These are phyloP conservation scores for Dioscorea zingiberensis DNA, from an alignment of 106 monocot genomes.

Conservation along the genomic window DNA sequence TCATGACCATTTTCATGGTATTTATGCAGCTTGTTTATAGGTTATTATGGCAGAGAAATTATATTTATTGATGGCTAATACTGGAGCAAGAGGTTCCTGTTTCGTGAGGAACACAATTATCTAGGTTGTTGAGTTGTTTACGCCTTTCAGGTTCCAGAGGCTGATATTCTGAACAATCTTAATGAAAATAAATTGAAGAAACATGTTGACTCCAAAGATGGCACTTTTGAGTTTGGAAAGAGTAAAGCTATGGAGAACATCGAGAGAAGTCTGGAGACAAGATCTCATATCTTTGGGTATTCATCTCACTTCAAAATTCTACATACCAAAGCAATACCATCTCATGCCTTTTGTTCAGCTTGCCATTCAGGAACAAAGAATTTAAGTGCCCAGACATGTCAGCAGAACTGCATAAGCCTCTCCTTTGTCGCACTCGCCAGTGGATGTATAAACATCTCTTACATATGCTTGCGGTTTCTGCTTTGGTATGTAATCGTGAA, in stretches of 20 bases:
- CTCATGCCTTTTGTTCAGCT: background rate
- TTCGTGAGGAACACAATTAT: background rate
- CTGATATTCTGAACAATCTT: conserved; percentile 43
- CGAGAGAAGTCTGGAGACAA: conserved; percentile 51
- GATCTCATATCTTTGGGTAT: conserved; percentile 36
- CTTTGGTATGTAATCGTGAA: conserved; percentile 34
- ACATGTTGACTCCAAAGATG: conserved; percentile 25
- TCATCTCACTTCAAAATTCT: background rate
- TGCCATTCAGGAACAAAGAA: conserved; percentile 34
- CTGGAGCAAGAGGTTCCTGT: background rate
- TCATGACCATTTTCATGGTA: conserved; percentile 26
- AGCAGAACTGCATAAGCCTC: conserved; percentile 46
- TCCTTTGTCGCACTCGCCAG: conserved; percentile 33
- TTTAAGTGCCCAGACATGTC: conserved; percentile 62
- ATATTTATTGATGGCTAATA: background rate
- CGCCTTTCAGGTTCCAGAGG: conserved; percentile 61
- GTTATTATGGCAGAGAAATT: conserved; percentile 23
- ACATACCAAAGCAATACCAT: background rate
- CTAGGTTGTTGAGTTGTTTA: conserved; percentile 1
- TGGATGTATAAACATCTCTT: conserved; percentile 43
- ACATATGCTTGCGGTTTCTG: conserved; percentile 23
- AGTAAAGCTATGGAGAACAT: conserved; percentile 38
- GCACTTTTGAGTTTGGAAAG: conserved; percentile 30
- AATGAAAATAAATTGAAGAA: conserved; percentile 41
- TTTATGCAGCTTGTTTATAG: conserved; percentile 37